A percentile compares a stretch with the other conserved stretches of the same genome.
Conservation (phyloP, 2,329 filamentous ascomycete species). For the Microdochium bolleyi region DNA sequence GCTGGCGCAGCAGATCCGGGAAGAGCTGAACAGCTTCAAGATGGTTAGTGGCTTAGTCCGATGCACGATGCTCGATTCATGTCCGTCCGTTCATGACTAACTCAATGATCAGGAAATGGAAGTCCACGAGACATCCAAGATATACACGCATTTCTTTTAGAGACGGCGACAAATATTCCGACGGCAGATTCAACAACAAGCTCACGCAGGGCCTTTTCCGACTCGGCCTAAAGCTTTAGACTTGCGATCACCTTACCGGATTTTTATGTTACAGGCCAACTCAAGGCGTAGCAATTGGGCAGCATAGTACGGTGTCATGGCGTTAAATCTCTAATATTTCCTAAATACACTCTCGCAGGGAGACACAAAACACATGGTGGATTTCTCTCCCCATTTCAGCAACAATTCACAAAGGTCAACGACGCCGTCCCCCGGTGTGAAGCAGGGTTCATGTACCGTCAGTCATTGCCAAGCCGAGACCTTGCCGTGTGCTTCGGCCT, state of each 20-base stretch:
- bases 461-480: too few relatives aligned
- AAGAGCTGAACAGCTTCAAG: constrained; percentile 98
- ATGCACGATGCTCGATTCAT: constrained; percentile 20
- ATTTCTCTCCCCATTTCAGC: neutral
- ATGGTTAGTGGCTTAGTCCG: constrained; percentile 53
- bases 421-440: too few relatives aligned
- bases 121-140: constrained; percentile 96
- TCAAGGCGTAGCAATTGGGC: constrained; percentile 40
- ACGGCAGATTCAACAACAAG: constrained; percentile 16
- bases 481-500: too few relatives aligned
- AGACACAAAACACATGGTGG: constrained; percentile 3
- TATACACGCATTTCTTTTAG: constrained; percentile 99
- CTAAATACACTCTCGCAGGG: constrained; percentile 8
- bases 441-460: neutral
- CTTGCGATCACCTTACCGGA: constrained; percentile 20
- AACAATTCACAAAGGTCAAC: neutral
- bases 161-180: constrained; percentile 26
- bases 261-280: neutral
- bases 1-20: constrained; percentile 97
- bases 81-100: neutral
- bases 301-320: constrained; percentile 53
- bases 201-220: constrained; percentile 18
- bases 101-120: constrained; percentile 84
- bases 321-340: constrained; percentile 32
- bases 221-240: constrained; percentile 15